Conservation (phyloP, 2,329 filamentous ascomycete genomes). For the Diplodia corticola region DNA sequence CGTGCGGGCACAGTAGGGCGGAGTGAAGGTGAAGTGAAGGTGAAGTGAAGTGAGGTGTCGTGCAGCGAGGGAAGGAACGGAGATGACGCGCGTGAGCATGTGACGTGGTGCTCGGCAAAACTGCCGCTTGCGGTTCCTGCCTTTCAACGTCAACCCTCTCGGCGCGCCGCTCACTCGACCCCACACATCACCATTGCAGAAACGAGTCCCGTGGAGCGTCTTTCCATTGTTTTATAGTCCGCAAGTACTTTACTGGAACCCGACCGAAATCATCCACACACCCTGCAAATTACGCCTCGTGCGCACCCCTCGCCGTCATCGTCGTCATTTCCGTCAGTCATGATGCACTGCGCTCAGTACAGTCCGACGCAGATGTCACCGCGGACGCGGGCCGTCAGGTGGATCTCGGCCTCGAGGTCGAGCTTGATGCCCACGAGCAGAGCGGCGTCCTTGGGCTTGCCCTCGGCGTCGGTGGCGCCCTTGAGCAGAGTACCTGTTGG, state of each 20-base stretch:
- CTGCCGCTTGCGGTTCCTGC: neutral
- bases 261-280: conserved; percentile 6
- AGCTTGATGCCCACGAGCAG: conserved; percentile 64
- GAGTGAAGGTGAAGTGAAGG: neutral
- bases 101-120: conserved; percentile 11
- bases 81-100: neutral
- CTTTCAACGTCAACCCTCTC: neutral
- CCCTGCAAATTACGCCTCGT: conserved; percentile 2
- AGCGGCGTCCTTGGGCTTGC: conserved; percentile 59
- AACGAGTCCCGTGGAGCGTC: neutral
- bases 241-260: neutral
- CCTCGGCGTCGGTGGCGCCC: conserved; percentile 58
- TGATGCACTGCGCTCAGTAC: conserved; percentile 44
- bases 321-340: neutral
- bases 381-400: conserved; percentile 60
- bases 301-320: neutral
- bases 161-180: neutral
- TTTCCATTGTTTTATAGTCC: conserved; percentile 15
- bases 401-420: conserved; percentile 63
- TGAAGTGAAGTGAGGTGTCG: neutral
- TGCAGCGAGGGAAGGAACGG: neutral
- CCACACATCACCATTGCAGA: neutral
- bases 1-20: neutral
- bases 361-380: conserved; percentile 63
- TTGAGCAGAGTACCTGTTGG: conserved; percentile 55